Evolutionary conservation across 2,329 filamentous ascomycete genomes (phyloP).

Genomic region (Hypoxylon sp.): DNA sequence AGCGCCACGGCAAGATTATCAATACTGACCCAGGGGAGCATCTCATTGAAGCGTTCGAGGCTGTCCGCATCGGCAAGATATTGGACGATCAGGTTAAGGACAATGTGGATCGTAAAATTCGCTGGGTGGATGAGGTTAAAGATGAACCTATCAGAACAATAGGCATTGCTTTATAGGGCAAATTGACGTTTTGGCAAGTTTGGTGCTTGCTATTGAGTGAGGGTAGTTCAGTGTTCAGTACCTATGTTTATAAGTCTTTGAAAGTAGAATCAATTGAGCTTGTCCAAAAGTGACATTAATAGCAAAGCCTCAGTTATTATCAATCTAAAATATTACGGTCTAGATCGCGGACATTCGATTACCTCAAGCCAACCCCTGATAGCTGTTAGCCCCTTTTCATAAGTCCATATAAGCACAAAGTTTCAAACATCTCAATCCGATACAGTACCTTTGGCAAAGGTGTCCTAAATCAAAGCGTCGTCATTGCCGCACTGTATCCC

Average conservation of each 20-base stretch:
- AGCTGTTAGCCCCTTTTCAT: background rate
- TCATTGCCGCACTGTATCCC: background rate
- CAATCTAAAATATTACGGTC: background rate
- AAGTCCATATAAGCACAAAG: background rate
- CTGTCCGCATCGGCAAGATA: conserved; percentile 6
- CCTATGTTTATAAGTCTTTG: too few species aligned
- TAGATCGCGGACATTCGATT: background rate
- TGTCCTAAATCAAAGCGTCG: background rate
- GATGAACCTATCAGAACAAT: conserved; percentile 3
- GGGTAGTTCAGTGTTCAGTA: background rate
- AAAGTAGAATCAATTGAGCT: too few species aligned
- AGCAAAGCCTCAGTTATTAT: too few species aligned
- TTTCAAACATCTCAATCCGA: background rate
- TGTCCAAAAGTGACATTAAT: too few species aligned
- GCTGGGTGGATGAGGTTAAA: conserved; percentile 19
- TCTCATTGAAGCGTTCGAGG: conserved; percentile 12
- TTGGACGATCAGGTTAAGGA: background rate
- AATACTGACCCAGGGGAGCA: conserved; percentile 19
- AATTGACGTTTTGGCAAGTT: background rate
- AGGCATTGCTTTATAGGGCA: background rate
- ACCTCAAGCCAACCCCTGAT: background rate
- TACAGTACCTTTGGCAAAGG: background rate
- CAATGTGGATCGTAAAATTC: conserved; percentile 12
- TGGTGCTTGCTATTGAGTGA: conserved; percentile 1
- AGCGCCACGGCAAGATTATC: conserved; percentile 6